Percentiles rank a stretch among this genome's conserved stretches.
Conservation (phyloP, 2,329 filamentous ascomycete species). For the Trematosphaeria pertusa region DNA sequence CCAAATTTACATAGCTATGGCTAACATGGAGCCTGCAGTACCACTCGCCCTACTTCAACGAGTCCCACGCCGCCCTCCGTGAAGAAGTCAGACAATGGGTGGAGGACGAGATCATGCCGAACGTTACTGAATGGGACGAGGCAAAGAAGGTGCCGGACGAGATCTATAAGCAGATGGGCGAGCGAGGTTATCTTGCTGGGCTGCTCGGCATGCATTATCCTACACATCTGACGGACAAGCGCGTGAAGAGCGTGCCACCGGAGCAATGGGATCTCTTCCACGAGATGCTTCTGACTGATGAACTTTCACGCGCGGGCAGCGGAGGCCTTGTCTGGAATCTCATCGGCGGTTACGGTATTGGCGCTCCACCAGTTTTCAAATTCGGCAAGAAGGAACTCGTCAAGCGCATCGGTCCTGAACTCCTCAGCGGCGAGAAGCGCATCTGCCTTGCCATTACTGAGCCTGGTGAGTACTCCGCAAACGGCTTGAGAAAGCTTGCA, state of each 20-base stretch:
- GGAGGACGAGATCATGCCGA: slow-evolving; percentile 84
- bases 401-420: slow-evolving; percentile 85
- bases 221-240: slow-evolving; percentile 72
- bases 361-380: slow-evolving; percentile 88
- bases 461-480: slow-evolving; percentile 53
- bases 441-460: slow-evolving; percentile 98
- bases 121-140: slow-evolving; percentile 97
- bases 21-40: slow-evolving; percentile 63
- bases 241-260: slow-evolving; percentile 77
- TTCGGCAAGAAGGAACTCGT: slow-evolving; percentile 86
- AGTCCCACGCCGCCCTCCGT: slow-evolving; percentile 88
- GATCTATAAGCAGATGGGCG: slow-evolving; percentile 96
- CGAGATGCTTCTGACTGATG: slow-evolving; percentile 93
- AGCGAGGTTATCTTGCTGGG: slow-evolving; percentile 90
- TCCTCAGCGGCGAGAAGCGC: slow-evolving; percentile 90
- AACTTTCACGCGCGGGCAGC: slow-evolving; percentile 85
- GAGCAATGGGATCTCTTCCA: slow-evolving; percentile 99
- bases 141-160: slow-evolving; percentile 84
- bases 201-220: slow-evolving; percentile 86
- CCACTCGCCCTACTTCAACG: slow-evolving; percentile 95
- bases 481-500: background rate
- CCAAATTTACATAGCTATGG: background rate
- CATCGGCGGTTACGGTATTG: slow-evolving; percentile 95
- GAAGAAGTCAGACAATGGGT: slow-evolving; percentile 93
- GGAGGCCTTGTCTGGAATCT: slow-evolving; percentile 98